phyloP scores from a whole-genome alignment of 257 asterid genomes.

The Solanum pennellii region DNA sequence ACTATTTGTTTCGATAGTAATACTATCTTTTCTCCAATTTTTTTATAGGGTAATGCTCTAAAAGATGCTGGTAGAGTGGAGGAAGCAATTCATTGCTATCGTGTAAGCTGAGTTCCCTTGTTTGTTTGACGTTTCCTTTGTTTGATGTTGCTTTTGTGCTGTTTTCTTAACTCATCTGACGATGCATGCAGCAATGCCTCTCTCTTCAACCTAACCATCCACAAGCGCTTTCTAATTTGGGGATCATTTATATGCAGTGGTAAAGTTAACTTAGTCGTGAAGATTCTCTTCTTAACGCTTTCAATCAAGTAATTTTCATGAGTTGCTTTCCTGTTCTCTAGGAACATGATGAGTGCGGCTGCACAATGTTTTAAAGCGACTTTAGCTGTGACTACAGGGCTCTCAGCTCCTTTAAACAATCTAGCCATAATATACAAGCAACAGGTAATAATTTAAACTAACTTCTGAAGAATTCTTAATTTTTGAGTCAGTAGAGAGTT shows the following conservation, averaged over 20 bases:
- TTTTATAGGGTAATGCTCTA: slow-evolving; percentile 81
- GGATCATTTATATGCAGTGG: slow-evolving; percentile 98
- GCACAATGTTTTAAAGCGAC: slow-evolving; percentile 97
- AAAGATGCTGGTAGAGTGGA: slow-evolving; percentile 96
- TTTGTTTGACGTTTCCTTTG: background rate
- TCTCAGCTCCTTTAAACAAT: slow-evolving; percentile 94
- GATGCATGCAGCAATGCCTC: slow-evolving; percentile 73
- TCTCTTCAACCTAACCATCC: slow-evolving; percentile 93
- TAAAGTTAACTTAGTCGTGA: slow-evolving; percentile 17
- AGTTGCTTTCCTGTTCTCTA: slow-evolving; percentile 9
- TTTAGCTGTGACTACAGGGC: slow-evolving; percentile 78
- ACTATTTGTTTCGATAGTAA: background rate
- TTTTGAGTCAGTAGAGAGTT: background rate
- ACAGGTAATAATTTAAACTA: slow-evolving; percentile 39
- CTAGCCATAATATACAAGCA: slow-evolving; percentile 92
- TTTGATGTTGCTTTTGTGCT: background rate
- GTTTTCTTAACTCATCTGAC: background rate
- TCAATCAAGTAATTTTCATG: slow-evolving; percentile 1
- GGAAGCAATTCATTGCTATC: slow-evolving; percentile 87
- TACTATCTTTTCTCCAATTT: background rate
- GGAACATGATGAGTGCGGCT: slow-evolving; percentile 96
- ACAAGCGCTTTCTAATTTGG: slow-evolving; percentile 96
- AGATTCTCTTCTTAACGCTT: background rate
- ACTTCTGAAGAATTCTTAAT: background rate
- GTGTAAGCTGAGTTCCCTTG: slow-evolving; percentile 37